phyloP scores from a whole-genome alignment of 2,329 filamentous ascomycete genomes.

The Arthrobotrys iridis region DNA sequence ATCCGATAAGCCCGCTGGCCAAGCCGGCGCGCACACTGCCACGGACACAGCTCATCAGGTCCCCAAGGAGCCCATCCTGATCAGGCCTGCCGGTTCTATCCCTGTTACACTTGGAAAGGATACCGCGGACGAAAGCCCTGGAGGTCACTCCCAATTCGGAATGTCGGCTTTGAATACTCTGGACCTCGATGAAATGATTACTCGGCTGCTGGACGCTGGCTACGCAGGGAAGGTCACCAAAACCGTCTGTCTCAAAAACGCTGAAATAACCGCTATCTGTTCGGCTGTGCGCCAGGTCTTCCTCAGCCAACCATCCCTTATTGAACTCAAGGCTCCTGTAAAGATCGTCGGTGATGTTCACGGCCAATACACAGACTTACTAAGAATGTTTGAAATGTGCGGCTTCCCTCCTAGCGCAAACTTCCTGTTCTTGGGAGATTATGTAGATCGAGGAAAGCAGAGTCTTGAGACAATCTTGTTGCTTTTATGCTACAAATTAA shows the following conservation, averaged over 20 bases:
- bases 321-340: conserved; percentile 92
- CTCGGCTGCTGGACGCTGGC: conserved; percentile 88
- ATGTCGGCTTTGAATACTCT: conserved; percentile 92
- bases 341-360: conserved; percentile 98
- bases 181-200: conserved; percentile 97
- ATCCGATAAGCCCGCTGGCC: conserved; percentile 85
- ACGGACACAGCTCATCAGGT: conserved; percentile 69
- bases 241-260: conserved; percentile 95
- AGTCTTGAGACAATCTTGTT: conserved; percentile 93
- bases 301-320: conserved; percentile 86
- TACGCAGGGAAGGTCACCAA: conserved; percentile 98
- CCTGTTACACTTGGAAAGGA: conserved; percentile 69
- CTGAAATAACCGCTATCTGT: conserved; percentile 94
- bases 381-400: conserved; percentile 98
- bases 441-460: conserved; percentile 96
- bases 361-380: conserved; percentile 94
- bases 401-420: conserved; percentile 92
- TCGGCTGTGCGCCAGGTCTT: conserved; percentile 87
- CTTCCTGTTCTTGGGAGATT: conserved; percentile 93
- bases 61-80: conserved; percentile 87
- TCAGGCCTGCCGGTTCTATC: conserved; percentile 79
- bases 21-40: conserved; percentile 68
- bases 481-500: conserved; percentile 94
- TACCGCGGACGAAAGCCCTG: conserved; percentile 65
- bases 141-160: conserved; percentile 69